These are phyloP conservation scores for Xanthoparmelia taractica DNA, from an alignment of 495 filamentous ascomycete species.

Conservation along the genomic window DNA sequence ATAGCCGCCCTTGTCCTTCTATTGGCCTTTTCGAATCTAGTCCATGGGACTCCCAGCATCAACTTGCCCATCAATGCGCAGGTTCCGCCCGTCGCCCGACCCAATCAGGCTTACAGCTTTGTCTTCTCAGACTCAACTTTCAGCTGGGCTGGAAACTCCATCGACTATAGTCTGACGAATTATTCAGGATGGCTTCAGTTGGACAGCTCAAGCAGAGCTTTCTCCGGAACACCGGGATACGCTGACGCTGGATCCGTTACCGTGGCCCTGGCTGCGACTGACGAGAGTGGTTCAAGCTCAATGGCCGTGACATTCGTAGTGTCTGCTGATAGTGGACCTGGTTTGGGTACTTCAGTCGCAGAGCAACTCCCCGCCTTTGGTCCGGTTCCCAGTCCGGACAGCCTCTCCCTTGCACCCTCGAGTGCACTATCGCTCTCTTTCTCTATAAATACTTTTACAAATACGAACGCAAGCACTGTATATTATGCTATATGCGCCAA, in stretches of 20 bases:
- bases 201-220: slow-evolving; percentile 50
- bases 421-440: slow-evolving; percentile 41
- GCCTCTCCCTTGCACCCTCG: slow-evolving; percentile 40
- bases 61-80: slow-evolving; percentile 70
- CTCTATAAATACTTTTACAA: slow-evolving; percentile 41
- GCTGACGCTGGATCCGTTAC: slow-evolving; percentile 39
- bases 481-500: slow-evolving; percentile 74
- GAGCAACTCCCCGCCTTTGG: slow-evolving; percentile 43
- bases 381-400: slow-evolving; percentile 40
- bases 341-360: slow-evolving; percentile 38
- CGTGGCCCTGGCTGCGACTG: slow-evolving; percentile 56
- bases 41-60: slow-evolving; percentile 41
- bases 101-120: slow-evolving; percentile 57
- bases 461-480: slow-evolving; percentile 40
- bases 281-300: slow-evolving; percentile 47
- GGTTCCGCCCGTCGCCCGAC: slow-evolving; percentile 64
- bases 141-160: slow-evolving; percentile 40
- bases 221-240: slow-evolving; percentile 55
- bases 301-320: slow-evolving; percentile 57
- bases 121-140: slow-evolving; percentile 64
- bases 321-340: slow-evolving; percentile 46
- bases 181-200: slow-evolving; percentile 64
- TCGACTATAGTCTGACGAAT: slow-evolving; percentile 55
- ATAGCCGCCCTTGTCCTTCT: slow-evolving; percentile 33
- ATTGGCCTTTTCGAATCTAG: slow-evolving; percentile 29